Evolutionary conservation across 192 early-diverging fungal genomes (phyloP), one percentile per base, ranked within the genome.

Genomic region (Coemansia sp.): DNA sequence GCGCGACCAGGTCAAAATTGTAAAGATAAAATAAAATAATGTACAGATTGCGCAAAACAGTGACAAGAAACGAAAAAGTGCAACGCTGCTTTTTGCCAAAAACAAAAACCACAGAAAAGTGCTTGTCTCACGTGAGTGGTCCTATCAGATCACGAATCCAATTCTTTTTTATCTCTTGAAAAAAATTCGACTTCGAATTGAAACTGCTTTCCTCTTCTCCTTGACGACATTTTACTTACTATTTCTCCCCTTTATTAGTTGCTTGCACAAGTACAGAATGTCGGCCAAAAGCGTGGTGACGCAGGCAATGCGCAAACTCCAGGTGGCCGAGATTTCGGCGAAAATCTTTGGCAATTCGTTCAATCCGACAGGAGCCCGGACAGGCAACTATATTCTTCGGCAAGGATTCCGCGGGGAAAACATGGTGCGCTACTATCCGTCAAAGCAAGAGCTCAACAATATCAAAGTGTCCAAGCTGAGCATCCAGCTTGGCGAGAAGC

Each of bases 311-410:
- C 70, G 74, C 48, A 64, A 32, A 54, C 79, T 81, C 23, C 69
- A 85, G 57, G 78, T 89, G 11, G 75, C 83, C 11, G 84, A 88
- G 70, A 63, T 89, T 23, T 84, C 86, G 32, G 76, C 83, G 36
- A 84, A 84, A 60, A 79, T 92, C 41, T 92, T 92, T 62, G 79
- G 86, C 45, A 89, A 80, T 62, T 61, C 85, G 15, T 88, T 90
- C 69, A 92, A 92, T 69, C 90, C 89, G 7, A 89, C 88, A 0
- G 73, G 74, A 0, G 79, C 82, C 23, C 85, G 88, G 58, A 88
- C 86, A 7, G 90, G 90, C 33, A 88, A 89, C 71, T 89, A 90
- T 74, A 85, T 92, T 62, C 74, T 92, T 25, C 84, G 88, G 42
- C 83, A 89, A 53, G 79, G 79, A 52, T 77, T 92, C 4, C 69